A percentile compares a stretch with the other conserved stretches of the same genome.
Conservation (phyloP, 164 flowering plant genomes). For the Piper longum region DNA sequence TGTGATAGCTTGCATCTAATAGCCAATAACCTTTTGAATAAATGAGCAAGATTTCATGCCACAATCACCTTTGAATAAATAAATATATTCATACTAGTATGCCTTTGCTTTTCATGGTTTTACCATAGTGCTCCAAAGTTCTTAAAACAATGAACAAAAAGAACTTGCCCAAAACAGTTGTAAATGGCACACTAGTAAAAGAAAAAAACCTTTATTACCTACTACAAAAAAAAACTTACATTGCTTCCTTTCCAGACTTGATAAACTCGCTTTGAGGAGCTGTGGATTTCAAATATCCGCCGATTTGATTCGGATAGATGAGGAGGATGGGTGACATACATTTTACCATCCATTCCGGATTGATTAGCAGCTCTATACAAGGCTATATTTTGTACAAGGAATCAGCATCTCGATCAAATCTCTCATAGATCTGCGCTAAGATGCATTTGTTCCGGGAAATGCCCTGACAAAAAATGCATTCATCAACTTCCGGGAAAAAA, state of each 20-base stretch:
- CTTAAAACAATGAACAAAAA: too few species aligned
- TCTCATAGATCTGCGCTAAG: neutral
- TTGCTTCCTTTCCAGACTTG: slow-evolving; percentile 31
- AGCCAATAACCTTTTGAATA: neutral
- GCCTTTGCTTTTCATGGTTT: neutral
- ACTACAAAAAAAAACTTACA: slow-evolving; percentile 6
- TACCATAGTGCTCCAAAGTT: too few species aligned
- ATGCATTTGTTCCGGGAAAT: too few species aligned
- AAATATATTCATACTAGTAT: neutral
- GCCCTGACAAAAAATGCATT: neutral
- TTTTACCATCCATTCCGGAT: slow-evolving; percentile 5
- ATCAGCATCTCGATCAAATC: neutral
- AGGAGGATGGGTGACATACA: slow-evolving; percentile 11
- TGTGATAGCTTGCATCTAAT: too few species aligned
- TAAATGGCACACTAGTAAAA: too few species aligned
- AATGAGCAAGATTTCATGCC: too few species aligned
- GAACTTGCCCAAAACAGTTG: too few species aligned
- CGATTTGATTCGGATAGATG: slow-evolving; percentile 18
- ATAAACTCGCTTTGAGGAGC: slow-evolving; percentile 13
- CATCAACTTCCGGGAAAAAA: too few species aligned
- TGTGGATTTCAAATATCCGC: slow-evolving; percentile 11
- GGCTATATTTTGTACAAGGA: neutral
- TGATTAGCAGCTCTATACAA: neutral
- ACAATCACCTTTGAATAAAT: neutral
- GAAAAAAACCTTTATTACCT: neutral